Base-by-base conservation (phyloP, 106 monocot species). In the Agapanthus africanus region DNA sequence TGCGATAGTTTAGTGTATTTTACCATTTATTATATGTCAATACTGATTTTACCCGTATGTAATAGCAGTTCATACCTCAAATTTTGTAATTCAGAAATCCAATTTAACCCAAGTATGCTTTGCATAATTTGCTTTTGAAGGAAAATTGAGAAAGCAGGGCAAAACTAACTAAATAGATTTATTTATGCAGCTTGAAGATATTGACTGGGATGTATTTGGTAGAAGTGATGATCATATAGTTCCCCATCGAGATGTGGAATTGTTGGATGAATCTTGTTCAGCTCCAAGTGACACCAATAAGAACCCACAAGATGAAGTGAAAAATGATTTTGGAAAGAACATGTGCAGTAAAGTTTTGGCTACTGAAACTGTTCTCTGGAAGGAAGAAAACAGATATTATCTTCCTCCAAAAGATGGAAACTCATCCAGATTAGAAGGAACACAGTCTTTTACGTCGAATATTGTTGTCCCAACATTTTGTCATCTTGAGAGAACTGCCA, bases 171-270 rank as follows among this genome's bases (percentile, higher is more conserved):
- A 2, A 19, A 36, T 23, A 28, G 16, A 28, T 41, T 27, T 66
- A 30, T 44, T 37, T 49, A 49, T 73, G 18, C 57, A 84, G 79
- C 76, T 73, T 65, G 76, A 73, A 37, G 46, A 80, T 76, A 67
- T 70, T 51, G 28, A 60, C 37, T 80, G 79, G 63, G 59, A 70
- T 44, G 46, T 72, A 35, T 63, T 75, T 76, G 69, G 57, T 63
- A 26, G 44, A 19, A 47, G 72, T 67, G 57, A 54, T 75, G 72
- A 83, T 47, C 67, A 65, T 69, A 76, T 68, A 68, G 79, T 79
- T 25, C 76, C 71, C 37, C 51, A 49, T 54, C 40, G 25, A 32
- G 52, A 21, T 40, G 59, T 21, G 70, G 32, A 59, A 50, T 50
- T 32, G 7, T 57, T 60, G 27, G 57, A 71, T n/a, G 51, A 70